phyloP scores from a whole-genome alignment of 768 basidiomycete species.

The Hypholoma sublateritium region DNA sequence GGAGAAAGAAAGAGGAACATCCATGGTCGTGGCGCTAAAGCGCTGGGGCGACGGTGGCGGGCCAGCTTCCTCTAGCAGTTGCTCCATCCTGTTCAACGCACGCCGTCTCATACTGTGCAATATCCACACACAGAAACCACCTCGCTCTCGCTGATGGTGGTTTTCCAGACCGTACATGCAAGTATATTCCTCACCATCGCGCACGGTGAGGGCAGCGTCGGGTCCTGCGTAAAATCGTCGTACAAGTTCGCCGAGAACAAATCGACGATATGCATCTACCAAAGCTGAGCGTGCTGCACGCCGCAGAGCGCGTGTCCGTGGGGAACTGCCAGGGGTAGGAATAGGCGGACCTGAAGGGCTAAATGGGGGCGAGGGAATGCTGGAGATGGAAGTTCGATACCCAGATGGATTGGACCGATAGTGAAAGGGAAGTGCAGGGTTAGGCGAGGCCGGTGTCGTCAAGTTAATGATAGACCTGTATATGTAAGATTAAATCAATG shows the following conservation, averaged over 20 bases:
- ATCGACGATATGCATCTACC: conserved; percentile 64
- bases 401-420: conserved; percentile 15
- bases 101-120: conserved; percentile 52
- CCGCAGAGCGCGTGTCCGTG: conserved; percentile 45
- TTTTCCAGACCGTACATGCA: conserved; percentile 5
- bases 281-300: conserved; percentile 65
- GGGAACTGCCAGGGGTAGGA: conserved; percentile 24
- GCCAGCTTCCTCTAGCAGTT: conserved; percentile 37
- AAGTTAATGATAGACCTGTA: conserved; percentile 29
- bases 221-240: conserved; percentile 30
- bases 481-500: conserved; percentile 1
- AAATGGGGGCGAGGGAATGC: conserved; percentile 26
- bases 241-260: conserved; percentile 55
- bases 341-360: conserved; percentile 24
- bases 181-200: conserved; percentile 6
- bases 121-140: conserved; percentile 56
- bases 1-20: conserved; percentile 32
- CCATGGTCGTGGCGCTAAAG: conserved; percentile 26
- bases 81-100: conserved; percentile 40
- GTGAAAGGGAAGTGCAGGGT: conserved; percentile 25
- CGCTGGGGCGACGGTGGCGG: not conserved
- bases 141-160: conserved; percentile 17
- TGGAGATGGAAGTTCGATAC: conserved; percentile 21
- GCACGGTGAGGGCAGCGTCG: conserved; percentile 8
- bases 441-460: conserved; percentile 28